phyloP scores from a whole-genome alignment of 108 stramenopile genomes.

The Nitzschia sp. region DNA sequence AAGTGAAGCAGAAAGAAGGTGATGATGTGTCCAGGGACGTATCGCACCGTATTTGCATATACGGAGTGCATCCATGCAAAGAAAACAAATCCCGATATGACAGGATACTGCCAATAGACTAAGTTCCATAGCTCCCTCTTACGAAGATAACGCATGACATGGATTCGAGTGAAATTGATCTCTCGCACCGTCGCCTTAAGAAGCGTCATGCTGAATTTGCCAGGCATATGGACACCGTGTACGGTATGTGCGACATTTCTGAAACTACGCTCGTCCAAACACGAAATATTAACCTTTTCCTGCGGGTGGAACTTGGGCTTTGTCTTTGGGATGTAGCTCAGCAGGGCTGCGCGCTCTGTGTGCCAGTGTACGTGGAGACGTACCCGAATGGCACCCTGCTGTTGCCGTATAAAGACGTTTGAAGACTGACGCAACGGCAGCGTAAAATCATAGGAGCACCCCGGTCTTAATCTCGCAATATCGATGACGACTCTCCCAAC shows the following conservation, averaged over 20 bases:
- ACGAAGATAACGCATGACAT: slow-evolving; percentile 27
- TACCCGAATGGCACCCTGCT: slow-evolving; percentile 59
- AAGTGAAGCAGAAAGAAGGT: slow-evolving; percentile 43
- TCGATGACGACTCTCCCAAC: slow-evolving; percentile 62
- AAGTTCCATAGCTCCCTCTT: slow-evolving; percentile 33
- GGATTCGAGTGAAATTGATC: slow-evolving; percentile 35
- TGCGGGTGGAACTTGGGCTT: slow-evolving; percentile 18
- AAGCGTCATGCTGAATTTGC: slow-evolving; percentile 44
- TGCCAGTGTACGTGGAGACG: slow-evolving; percentile 62
- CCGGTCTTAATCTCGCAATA: slow-evolving; percentile 51
- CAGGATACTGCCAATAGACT: slow-evolving; percentile 41
- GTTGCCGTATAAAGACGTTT: slow-evolving; percentile 50
- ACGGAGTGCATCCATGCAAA: slow-evolving; percentile 65
- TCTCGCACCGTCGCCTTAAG: slow-evolving; percentile 47
- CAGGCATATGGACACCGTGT: slow-evolving; percentile 54
- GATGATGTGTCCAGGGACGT: slow-evolving; percentile 44
- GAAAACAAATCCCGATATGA: slow-evolving; percentile 48
- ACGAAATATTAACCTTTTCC: slow-evolving; percentile 28
- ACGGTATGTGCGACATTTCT: slow-evolving; percentile 52
- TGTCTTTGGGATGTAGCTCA: slow-evolving; percentile 57
- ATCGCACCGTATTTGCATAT: slow-evolving; percentile 33
- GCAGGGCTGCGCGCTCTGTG: slow-evolving; percentile 50
- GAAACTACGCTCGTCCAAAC: slow-evolving; percentile 45
- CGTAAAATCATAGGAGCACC: slow-evolving; percentile 60
- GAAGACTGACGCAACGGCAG: slow-evolving; percentile 54